These are phyloP conservation scores for Madurella fahalii DNA, from an alignment of 2,329 filamentous ascomycete species.

Conservation along the genomic window DNA sequence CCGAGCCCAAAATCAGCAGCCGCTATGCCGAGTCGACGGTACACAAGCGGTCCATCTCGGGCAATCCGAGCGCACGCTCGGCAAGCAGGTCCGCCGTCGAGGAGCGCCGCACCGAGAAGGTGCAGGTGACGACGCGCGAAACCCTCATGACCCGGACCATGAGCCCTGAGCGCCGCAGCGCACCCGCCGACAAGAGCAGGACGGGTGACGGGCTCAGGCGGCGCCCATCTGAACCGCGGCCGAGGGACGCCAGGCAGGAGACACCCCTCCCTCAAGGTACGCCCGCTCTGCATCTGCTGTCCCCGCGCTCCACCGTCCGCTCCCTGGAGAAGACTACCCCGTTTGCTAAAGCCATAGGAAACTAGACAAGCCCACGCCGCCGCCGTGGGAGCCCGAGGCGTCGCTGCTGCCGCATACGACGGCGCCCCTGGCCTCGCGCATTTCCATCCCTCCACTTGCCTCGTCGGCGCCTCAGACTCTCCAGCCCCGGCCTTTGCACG, in stretches of 20 bases:
- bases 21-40: conserved; percentile 30
- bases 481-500: conserved; percentile 63
- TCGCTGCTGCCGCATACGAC: conserved; percentile 64
- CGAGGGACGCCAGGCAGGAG: conserved; percentile 45
- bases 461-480: conserved; percentile 66
- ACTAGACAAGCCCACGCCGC: conserved; percentile 30
- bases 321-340: not conserved
- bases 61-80: conserved; percentile 45
- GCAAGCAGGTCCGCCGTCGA: conserved; percentile 43
- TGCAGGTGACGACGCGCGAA: conserved; percentile 57
- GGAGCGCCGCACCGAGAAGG: conserved; percentile 54
- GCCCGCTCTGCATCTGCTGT: conserved; percentile 9
- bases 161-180: conserved; percentile 51
- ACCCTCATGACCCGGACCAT: conserved; percentile 55
- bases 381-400: conserved; percentile 75
- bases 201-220: conserved; percentile 36
- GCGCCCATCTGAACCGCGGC: conserved; percentile 42
- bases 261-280: conserved; percentile 44
- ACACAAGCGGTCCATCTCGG: conserved; percentile 57
- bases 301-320: not conserved
- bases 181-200: conserved; percentile 34
- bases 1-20: conserved; percentile 26
- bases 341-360: conserved; percentile 24
- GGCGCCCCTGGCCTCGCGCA: conserved; percentile 64
- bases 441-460: conserved; percentile 62